Evolutionary conservation across 1,139 yeast species (phyloP).

Genomic region (Torulaspora globosa): DNA sequence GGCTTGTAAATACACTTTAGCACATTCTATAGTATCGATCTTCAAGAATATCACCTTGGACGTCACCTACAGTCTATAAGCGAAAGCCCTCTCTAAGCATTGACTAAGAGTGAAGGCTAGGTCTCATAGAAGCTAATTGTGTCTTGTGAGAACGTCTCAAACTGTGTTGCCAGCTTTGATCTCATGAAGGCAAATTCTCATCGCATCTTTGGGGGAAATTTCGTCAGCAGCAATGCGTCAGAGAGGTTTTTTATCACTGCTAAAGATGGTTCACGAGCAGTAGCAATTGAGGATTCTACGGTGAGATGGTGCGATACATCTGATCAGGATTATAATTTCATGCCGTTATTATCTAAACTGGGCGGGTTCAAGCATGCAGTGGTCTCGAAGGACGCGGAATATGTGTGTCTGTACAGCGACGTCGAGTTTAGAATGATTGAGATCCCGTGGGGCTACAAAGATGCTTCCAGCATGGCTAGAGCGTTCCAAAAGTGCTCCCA

Average conservation of each 20-base stretch:
- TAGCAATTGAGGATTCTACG: slow-evolving; percentile 12
- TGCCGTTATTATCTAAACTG: slow-evolving; percentile 29
- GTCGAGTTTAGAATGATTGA: slow-evolving; percentile 36
- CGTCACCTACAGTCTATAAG: not conserved
- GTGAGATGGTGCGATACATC: slow-evolving; percentile 30
- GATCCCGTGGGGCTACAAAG: slow-evolving; percentile 29
- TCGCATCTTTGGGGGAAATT: slow-evolving; percentile 13
- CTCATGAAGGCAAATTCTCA: slow-evolving; percentile 11
- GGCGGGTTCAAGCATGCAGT: slow-evolving; percentile 35
- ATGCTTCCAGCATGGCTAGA: slow-evolving; percentile 15
- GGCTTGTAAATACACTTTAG: slow-evolving; percentile 13
- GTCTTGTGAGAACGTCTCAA: not conserved
- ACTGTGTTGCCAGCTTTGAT: not conserved
- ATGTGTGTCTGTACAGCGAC: slow-evolving; percentile 42
- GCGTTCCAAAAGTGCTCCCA: slow-evolving; percentile 25
- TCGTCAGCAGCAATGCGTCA: not conserved
- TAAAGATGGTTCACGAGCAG: slow-evolving; percentile 15
- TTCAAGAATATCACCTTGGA: slow-evolving; percentile 2
- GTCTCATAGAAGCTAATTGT: not conserved
- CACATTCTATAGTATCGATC: slow-evolving; percentile 3
- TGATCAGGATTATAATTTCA: slow-evolving; percentile 22
- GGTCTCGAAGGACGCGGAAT: slow-evolving; percentile 42
- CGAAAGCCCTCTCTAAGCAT: not conserved
- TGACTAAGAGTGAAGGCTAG: not conserved
- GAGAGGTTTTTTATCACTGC: slow-evolving; percentile 20